A percentile compares a stretch with the other conserved stretches of the same genome.
Conservation (phyloP, 768 basidiomycete species). For the Dacryopinax primogenitus region DNA sequence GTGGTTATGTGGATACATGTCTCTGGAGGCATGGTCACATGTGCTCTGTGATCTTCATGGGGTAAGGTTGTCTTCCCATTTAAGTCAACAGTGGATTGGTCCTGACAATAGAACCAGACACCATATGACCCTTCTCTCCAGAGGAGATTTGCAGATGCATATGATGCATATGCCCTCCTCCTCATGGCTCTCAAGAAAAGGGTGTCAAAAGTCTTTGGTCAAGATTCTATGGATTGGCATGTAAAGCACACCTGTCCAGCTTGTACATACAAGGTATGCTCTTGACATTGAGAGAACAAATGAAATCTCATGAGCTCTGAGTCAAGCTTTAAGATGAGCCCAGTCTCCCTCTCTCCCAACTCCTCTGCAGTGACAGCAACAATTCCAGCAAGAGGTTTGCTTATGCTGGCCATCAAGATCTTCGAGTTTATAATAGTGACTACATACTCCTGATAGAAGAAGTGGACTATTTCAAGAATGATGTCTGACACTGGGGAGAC, state of each 20-base stretch:
- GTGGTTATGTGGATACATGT: background rate
- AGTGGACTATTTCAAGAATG: conserved; percentile 4
- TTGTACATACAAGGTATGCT: background rate
- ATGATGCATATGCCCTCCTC: background rate
- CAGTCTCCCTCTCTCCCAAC: background rate
- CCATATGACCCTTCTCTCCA: background rate
- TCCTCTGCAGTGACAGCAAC: background rate
- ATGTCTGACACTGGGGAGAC: background rate
- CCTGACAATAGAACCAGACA: background rate
- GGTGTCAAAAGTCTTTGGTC: background rate
- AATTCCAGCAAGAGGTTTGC: background rate
- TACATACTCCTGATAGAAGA: background rate
- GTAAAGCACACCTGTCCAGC: conserved; percentile 2
- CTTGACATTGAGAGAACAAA: background rate
- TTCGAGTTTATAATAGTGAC: conserved; percentile 1
- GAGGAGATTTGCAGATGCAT: background rate
- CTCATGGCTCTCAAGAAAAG: background rate
- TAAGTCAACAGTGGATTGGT: background rate
- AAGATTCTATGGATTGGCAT: background rate
- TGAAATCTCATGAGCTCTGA: background rate
- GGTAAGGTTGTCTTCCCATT: background rate
- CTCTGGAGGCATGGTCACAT: background rate
- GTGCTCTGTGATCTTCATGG: background rate
- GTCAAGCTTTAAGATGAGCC: background rate
- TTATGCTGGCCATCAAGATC: background rate